Conservation (phyloP, 257 asterid genomes). For the Lavandula angustifolia region DNA sequence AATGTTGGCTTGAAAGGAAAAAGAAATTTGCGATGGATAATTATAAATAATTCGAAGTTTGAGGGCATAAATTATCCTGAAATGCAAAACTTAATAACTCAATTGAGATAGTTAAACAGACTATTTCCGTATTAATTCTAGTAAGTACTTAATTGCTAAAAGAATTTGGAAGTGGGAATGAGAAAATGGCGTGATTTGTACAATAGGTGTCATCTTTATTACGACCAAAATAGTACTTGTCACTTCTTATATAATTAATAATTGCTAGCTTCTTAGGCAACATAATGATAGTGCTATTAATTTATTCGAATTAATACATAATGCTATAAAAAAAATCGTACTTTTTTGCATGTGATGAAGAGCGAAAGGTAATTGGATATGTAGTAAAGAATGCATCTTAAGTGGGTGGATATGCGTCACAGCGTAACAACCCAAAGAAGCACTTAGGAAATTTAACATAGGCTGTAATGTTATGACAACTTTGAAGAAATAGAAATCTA, state of each 20-base stretch:
- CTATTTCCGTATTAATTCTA: neutral
- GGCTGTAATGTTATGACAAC: slow-evolving; percentile 19
- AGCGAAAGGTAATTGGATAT: slow-evolving; percentile 14
- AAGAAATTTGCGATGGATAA: too few species aligned
- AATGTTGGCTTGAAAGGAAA: too few species aligned
- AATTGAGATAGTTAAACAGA: too few species aligned
- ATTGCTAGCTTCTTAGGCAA: neutral
- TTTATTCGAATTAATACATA: too few species aligned
- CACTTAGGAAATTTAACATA: neutral
- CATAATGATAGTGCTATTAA: slow-evolving; percentile 15
- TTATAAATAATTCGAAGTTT: too few species aligned
- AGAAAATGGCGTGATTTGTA: too few species aligned
- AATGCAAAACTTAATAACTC: too few species aligned
- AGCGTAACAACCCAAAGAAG: slow-evolving; percentile 32
- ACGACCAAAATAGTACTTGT: neutral
- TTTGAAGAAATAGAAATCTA: slow-evolving; percentile 9
- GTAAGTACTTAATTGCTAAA: too few species aligned
- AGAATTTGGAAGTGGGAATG: too few species aligned
- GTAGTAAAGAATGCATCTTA: neutral
- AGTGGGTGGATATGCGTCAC: slow-evolving; percentile 37
- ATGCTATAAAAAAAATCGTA: slow-evolving; percentile 16
- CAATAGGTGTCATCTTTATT: too few species aligned
- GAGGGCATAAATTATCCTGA: too few species aligned
- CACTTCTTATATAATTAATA: neutral
- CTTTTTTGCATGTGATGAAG: slow-evolving; percentile 41